Evolutionary conservation across 345 rosid species (phyloP), one percentile per base, ranked within the genome.

Genomic region (Citrus cavaleriei): DNA sequence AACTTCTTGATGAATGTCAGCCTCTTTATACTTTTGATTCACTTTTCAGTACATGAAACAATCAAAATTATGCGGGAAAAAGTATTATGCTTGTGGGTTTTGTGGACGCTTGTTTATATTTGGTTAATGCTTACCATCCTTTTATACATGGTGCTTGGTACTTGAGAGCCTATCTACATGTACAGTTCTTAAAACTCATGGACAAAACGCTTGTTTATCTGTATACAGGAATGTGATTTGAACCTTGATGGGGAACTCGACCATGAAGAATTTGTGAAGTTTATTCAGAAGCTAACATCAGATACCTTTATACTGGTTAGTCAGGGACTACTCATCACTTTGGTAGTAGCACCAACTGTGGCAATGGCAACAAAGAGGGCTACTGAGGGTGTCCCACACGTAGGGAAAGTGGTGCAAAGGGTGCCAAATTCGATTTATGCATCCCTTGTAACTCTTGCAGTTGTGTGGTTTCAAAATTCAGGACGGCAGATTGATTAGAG

Each of bases 271-370:
- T 95, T 95, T 81, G 91, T 89, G 76, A 90, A 76, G 76, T 95
- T 93, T 77, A 83, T 95, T 14, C 86, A 80, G 85, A 77, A 61
- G 84, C 81, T 93, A 62, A 84, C 97, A 13, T 61, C 92, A 0
- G 97, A 95, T 65, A 85, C 98, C 5, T 70, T 93, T 35, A 64
- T 84, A 6, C 84, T 91, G 24, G 92, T 93, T 55, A 93, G 98
- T 79, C 97, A 90, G 67, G 98, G 98, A 83, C 81, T 95, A 84
- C 83, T 95, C 58, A 59, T 95, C 57, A 83, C 98, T 35, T 78
- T 95, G 87, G 81, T 90, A n/a, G 97, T 91, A 42, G 98, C 98
- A 66, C 98, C 98, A 0, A 91, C 98, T 8, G 91, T 95, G 21
- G 98, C 98, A 68, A 80, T 92, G 83, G 97, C 98, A 3, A 92